A percentile compares a stretch with the other conserved stretches of the same genome.
These are phyloP conservation scores for Aspergillus affinis DNA, from an alignment of 495 filamentous ascomycete genomes.

Conservation along the genomic window DNA sequence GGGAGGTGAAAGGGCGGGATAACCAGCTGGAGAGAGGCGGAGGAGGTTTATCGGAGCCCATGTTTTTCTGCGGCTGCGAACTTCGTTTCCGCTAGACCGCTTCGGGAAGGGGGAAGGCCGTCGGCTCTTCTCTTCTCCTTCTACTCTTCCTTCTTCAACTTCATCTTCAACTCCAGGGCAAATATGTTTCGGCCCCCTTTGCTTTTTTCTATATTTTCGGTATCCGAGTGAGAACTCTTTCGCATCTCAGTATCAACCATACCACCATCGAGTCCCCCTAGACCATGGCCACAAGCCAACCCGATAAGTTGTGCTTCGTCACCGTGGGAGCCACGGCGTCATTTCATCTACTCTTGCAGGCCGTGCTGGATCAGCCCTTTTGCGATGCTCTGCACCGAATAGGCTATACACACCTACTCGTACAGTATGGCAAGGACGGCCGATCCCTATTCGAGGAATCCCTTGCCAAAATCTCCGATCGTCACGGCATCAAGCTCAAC, in stretches of 20 bases:
- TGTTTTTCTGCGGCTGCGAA: slow-evolving; percentile 26
- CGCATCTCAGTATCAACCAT: background rate
- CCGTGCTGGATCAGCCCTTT: slow-evolving; percentile 62
- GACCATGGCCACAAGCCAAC: background rate
- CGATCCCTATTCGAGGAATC: slow-evolving; percentile 45
- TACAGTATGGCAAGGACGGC: slow-evolving; percentile 75
- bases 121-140: too few species aligned
- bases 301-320: slow-evolving; percentile 64
- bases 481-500: slow-evolving; percentile 50
- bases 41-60: slow-evolving; percentile 21
- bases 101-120: too few species aligned
- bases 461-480: slow-evolving; percentile 14
- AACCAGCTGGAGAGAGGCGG: too few species aligned
- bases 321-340: slow-evolving; percentile 90
- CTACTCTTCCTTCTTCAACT: too few species aligned
- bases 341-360: slow-evolving; percentile 68
- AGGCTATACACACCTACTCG: slow-evolving; percentile 62
- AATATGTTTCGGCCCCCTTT: background rate
- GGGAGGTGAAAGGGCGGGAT: slow-evolving; percentile 12
- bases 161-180: too few species aligned
- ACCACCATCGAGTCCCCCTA: background rate
- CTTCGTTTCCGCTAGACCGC: slow-evolving; percentile 23
- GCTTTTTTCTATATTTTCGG: background rate
- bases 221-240: background rate
- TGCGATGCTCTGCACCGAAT: slow-evolving; percentile 51